Conservation (phyloP, 306 rosid species). For the Delonix regia region DNA sequence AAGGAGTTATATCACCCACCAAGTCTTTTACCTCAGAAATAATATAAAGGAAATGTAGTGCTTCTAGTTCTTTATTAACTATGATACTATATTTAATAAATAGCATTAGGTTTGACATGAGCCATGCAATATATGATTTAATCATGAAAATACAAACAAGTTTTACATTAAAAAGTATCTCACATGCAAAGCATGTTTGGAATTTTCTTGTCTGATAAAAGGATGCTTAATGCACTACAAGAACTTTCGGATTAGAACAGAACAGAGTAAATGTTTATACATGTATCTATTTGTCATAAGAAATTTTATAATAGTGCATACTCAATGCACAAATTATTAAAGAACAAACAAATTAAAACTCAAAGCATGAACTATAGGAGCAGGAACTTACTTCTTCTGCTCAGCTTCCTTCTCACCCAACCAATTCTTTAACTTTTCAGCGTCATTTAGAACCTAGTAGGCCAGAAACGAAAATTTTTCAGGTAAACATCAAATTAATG, state of each 20-base stretch:
- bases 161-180: neutral
- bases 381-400: slow-evolving; percentile 75
- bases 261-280: neutral
- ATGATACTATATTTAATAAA: neutral
- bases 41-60: slow-evolving; percentile 10
- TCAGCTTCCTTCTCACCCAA: slow-evolving; percentile 81
- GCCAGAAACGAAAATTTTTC: slow-evolving; percentile 26
- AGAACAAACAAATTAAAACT: neutral
- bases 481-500: slow-evolving; percentile 10
- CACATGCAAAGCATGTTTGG: neutral
- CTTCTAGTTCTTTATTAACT: neutral
- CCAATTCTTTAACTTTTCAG: slow-evolving; percentile 78
- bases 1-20: too few relatives aligned
- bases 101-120: neutral
- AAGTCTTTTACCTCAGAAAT: neutral
- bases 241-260: neutral
- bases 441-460: slow-evolving; percentile 60
- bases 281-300: neutral
- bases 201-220: neutral
- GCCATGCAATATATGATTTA: slow-evolving; percentile 4
- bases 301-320: neutral
- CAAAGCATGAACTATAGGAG: neutral
- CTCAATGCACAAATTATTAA: slow-evolving; percentile 5
- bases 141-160: slow-evolving; percentile 9
- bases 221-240: slow-evolving; percentile 3